Evolutionary conservation across 108 stramenopile genomes (phyloP).

Genomic region (Cyclotella choctawhatcheeana): DNA sequence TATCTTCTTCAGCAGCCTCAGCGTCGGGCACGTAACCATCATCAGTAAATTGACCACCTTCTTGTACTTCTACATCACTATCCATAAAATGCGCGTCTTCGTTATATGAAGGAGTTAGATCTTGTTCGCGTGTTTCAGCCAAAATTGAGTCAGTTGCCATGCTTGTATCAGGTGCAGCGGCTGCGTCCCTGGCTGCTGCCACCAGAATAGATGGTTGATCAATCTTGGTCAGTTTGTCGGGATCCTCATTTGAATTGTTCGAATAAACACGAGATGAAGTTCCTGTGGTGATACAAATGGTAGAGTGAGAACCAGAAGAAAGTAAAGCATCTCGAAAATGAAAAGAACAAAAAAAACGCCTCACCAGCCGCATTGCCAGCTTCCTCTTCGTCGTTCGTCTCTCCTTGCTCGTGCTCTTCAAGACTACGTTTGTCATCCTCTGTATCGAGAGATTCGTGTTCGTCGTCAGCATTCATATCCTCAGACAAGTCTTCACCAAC

Average conservation of each 20-base stretch:
- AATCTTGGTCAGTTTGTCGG: slow-evolving; percentile 2
- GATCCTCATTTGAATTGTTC: not conserved
- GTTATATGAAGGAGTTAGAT: slow-evolving; percentile 3
- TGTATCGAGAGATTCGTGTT: slow-evolving; percentile 50
- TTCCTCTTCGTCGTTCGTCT: slow-evolving; percentile 36
- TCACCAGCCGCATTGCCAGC: too few species aligned
- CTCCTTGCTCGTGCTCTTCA: slow-evolving; percentile 46
- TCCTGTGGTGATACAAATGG: not conserved
- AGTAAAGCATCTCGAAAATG: too few species aligned
- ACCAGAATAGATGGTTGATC: slow-evolving; percentile 51
- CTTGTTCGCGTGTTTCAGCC: slow-evolving; percentile 33
- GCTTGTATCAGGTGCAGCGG: slow-evolving; percentile 26
- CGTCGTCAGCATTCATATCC: slow-evolving; percentile 52
- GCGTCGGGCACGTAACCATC: slow-evolving; percentile 49
- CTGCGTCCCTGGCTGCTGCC: slow-evolving; percentile 39
- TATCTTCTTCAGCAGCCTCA: slow-evolving; percentile 34
- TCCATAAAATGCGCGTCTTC: slow-evolving; percentile 23
- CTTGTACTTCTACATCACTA: slow-evolving; percentile 45
- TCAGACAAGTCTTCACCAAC: slow-evolving; percentile 17
- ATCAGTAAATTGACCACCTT: slow-evolving; percentile 37
- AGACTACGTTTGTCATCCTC: slow-evolving; percentile 53
- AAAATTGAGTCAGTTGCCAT: slow-evolving; percentile 8
- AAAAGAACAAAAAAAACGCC: too few species aligned
- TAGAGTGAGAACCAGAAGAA: not conserved
- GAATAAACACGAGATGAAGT: not conserved